These are phyloP conservation scores for Cystofilobasidium bisporidii DNA, from an alignment of 768 basidiomycete species.

Conservation along the genomic window DNA sequence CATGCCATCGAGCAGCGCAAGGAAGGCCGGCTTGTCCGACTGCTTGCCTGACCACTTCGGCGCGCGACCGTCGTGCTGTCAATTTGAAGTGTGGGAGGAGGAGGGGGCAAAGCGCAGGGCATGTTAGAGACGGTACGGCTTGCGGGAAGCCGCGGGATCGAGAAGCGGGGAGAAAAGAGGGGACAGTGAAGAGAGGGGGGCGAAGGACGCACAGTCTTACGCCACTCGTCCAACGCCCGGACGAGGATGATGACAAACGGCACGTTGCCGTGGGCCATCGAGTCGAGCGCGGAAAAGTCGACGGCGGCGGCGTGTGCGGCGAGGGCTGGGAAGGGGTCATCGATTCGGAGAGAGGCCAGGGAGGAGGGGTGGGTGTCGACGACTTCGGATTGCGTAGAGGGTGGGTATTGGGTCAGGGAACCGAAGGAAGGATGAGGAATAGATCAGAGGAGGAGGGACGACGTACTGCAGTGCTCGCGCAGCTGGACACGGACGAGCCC, in stretches of 20 bases:
- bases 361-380: conserved; percentile 71
- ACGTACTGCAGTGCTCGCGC: conserved; percentile 72
- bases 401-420: background rate
- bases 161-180: too few relatives aligned
- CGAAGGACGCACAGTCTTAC: conserved; percentile 55
- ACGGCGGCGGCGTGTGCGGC: conserved; percentile 60
- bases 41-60: conserved; percentile 44
- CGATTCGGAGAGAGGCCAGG: conserved; percentile 65
- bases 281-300: conserved; percentile 69
- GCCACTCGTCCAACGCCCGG: conserved; percentile 73
- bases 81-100: too few relatives aligned
- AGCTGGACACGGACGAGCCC: conserved; percentile 83
- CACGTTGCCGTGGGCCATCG: conserved; percentile 78
- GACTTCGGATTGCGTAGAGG: too few relatives aligned
- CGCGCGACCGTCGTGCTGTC: conserved; percentile 57
- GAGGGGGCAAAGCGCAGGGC: too few relatives aligned
- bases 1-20: conserved; percentile 53
- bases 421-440: background rate
- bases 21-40: conserved; percentile 69
- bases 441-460: background rate
- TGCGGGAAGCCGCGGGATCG: too few relatives aligned
- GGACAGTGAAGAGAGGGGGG: too few relatives aligned
- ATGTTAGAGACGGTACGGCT: too few relatives aligned
- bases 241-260: conserved; percentile 86
- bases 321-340: conserved; percentile 76